phyloP scores from a whole-genome alignment of 768 basidiomycete genomes.

The Boletus rubroflammeus region DNA sequence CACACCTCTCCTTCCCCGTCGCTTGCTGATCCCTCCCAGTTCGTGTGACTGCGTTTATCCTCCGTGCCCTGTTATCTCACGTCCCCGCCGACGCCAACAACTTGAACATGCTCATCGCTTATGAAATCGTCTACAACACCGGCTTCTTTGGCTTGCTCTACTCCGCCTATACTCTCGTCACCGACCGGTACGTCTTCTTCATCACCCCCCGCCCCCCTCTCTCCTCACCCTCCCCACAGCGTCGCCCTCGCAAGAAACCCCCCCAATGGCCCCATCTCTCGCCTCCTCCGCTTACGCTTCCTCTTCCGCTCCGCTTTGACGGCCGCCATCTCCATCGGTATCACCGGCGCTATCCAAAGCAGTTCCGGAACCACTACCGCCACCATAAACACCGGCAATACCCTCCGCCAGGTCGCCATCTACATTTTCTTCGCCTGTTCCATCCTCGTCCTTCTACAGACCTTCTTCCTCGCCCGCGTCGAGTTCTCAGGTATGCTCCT shows the following conservation, averaged over 20 bases:
- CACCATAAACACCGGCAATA: slow-evolving; percentile 17
- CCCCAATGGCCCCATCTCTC: slow-evolving; percentile 12
- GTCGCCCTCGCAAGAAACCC: slow-evolving; percentile 14
- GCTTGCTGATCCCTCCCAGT: slow-evolving; percentile 1
- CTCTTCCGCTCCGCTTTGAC: slow-evolving; percentile 25
- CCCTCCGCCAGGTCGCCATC: slow-evolving; percentile 25
- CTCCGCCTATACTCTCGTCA: slow-evolving; percentile 30
- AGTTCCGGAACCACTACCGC: neutral
- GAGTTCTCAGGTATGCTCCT: slow-evolving; percentile 12
- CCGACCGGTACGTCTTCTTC: slow-evolving; percentile 25
- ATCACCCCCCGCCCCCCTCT: no score
- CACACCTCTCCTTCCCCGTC: accelerated
- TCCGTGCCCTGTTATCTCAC: slow-evolving; percentile 15
- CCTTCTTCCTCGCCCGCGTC: slow-evolving; percentile 18
- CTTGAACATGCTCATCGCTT: slow-evolving; percentile 23
- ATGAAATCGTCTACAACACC: slow-evolving; percentile 32
- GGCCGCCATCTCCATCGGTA: slow-evolving; percentile 28
- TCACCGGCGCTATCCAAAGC: slow-evolving; percentile 24
- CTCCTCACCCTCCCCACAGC: slow-evolving; percentile 3
- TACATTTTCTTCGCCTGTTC: slow-evolving; percentile 31
- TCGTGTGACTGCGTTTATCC: slow-evolving; percentile 15
- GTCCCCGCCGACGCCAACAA: slow-evolving; percentile 22
- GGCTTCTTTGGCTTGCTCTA: slow-evolving; percentile 33
- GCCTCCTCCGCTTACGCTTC: slow-evolving; percentile 14
- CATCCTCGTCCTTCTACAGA: slow-evolving; percentile 19